Conservation (phyloP, 2,329 filamentous ascomycete species). For the Parasarocladium wereldwijsianum region DNA sequence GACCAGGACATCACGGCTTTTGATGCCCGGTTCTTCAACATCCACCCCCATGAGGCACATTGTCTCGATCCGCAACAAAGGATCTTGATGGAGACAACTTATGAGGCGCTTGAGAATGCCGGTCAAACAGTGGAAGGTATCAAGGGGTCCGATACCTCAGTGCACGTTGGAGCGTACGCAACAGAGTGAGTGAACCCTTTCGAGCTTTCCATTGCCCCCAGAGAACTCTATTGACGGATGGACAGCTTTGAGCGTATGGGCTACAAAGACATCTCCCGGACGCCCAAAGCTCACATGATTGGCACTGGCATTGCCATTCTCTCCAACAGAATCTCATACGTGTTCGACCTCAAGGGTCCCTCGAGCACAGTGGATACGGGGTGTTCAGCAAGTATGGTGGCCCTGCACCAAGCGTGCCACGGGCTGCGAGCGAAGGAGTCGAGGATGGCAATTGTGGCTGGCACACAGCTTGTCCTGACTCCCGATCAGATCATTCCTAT, state of each 20-base stretch:
- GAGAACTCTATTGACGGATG: slow-evolving; percentile 18
- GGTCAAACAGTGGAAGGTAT: slow-evolving; percentile 14
- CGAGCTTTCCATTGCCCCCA: slow-evolving; percentile 14
- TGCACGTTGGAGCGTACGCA: slow-evolving; percentile 17
- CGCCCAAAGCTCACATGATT: slow-evolving; percentile 13
- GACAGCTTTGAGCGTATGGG: neutral
- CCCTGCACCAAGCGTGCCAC: slow-evolving; percentile 11
- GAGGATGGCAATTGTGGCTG: slow-evolving; percentile 28
- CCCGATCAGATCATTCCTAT: slow-evolving; percentile 1
- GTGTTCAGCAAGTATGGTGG: slow-evolving; percentile 21
- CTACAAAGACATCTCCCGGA: slow-evolving; percentile 1
- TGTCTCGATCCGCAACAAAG: slow-evolving; percentile 13
- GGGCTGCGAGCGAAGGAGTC: slow-evolving; percentile 28
- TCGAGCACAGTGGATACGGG: slow-evolving; percentile 20
- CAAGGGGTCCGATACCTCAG: slow-evolving; percentile 13
- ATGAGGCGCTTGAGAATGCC: slow-evolving; percentile 6
- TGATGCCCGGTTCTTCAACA: slow-evolving; percentile 10
- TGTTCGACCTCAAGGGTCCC: slow-evolving; percentile 21
- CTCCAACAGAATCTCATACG: slow-evolving; percentile 20
- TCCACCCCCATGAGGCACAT: slow-evolving; percentile 9
- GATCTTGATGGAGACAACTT: slow-evolving; percentile 7
- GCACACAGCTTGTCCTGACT: slow-evolving; percentile 15
- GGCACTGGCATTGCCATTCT: slow-evolving; percentile 15
- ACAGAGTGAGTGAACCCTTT: slow-evolving; percentile 18
- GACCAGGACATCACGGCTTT: slow-evolving; percentile 5